Evolutionary conservation across 768 basidiomycete species (phyloP).

Genomic region (Fomitopsis pulvina): DNA sequence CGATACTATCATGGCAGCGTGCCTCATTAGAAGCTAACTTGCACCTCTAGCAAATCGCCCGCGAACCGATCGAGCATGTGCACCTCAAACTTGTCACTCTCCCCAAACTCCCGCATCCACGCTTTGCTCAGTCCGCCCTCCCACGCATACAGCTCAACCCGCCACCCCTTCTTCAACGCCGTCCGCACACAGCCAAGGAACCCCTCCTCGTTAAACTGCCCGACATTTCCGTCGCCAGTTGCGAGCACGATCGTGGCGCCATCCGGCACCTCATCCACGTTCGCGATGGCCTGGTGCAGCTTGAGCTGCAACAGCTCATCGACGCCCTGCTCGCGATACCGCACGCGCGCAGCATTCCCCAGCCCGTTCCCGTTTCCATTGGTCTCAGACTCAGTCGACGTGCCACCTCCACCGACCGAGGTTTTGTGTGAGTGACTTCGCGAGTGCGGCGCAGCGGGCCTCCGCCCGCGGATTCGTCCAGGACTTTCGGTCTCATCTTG

Average conservation of each 20-base stretch:
- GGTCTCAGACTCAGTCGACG: slow-evolving; percentile 27
- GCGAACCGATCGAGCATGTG: slow-evolving; percentile 31
- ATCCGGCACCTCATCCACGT: slow-evolving; percentile 53
- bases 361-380: slow-evolving; percentile 6
- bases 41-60: slow-evolving; percentile 29
- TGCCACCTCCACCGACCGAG: slow-evolving; percentile 15
- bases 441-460: slow-evolving; percentile 7
- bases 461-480: slow-evolving; percentile 15
- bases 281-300: slow-evolving; percentile 78
- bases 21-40: slow-evolving; percentile 7
- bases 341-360: slow-evolving; percentile 33
- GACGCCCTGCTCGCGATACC: slow-evolving; percentile 88
- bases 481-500: not conserved
- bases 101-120: slow-evolving; percentile 70
- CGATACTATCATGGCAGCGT: no score
- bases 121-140: slow-evolving; percentile 73
- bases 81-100: slow-evolving; percentile 24
- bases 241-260: slow-evolving; percentile 83
- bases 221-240: slow-evolving; percentile 89
- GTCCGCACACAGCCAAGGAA: slow-evolving; percentile 84
- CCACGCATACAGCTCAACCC: slow-evolving; percentile 93
- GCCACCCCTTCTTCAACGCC: slow-evolving; percentile 87
- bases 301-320: slow-evolving; percentile 94
- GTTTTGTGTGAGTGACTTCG: slow-evolving; percentile 19
- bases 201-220: slow-evolving; percentile 90